Evolutionary conservation across 2,329 filamentous ascomycete species (phyloP).

Genomic region (Colletotrichum tanaceti): DNA sequence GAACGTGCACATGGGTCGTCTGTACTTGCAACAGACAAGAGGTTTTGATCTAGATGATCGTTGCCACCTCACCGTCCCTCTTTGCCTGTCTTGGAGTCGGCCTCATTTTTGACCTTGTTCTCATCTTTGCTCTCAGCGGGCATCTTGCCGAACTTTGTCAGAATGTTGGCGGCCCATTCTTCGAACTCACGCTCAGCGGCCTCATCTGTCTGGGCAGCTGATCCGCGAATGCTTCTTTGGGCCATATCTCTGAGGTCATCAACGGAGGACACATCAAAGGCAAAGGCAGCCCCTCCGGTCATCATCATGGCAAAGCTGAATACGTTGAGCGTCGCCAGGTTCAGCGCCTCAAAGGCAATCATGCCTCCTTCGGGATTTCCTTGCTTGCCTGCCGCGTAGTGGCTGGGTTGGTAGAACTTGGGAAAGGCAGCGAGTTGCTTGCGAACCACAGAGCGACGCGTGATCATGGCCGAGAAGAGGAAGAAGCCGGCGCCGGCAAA

Average conservation of each 20-base stretch:
- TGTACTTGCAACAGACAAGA: background rate
- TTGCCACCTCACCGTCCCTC: conserved; percentile 35
- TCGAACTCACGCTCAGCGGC: conserved; percentile 71
- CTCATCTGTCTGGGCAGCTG: conserved; percentile 53
- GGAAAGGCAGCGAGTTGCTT: conserved; percentile 73
- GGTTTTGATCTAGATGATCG: conserved; percentile 28
- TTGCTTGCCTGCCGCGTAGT: conserved; percentile 55
- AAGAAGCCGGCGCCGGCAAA: conserved; percentile 82
- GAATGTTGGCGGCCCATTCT: conserved; percentile 69
- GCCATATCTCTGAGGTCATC: conserved; percentile 71
- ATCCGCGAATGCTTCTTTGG: conserved; percentile 53
- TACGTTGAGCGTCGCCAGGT: conserved; percentile 88
- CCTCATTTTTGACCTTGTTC: conserved; percentile 17
- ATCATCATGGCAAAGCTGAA: conserved; percentile 79
- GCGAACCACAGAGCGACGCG: conserved; percentile 75
- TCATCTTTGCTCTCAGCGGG: conserved; percentile 10
- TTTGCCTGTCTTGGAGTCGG: conserved; percentile 35
- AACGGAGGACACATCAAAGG: conserved; percentile 78
- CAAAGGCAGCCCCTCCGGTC: conserved; percentile 79
- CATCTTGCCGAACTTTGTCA: conserved; percentile 62
- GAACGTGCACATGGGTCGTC: conserved; percentile 22
- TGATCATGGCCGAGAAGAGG: conserved; percentile 75
- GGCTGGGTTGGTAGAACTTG: conserved; percentile 77
- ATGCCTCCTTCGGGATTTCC: conserved; percentile 70
- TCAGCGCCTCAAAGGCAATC: conserved; percentile 85